A percentile compares a stretch with the other conserved stretches of the same genome.
Evolutionary conservation across 805 yeast species (phyloP).

Genomic region (Cyberlindnera euphorbiiphila): DNA sequence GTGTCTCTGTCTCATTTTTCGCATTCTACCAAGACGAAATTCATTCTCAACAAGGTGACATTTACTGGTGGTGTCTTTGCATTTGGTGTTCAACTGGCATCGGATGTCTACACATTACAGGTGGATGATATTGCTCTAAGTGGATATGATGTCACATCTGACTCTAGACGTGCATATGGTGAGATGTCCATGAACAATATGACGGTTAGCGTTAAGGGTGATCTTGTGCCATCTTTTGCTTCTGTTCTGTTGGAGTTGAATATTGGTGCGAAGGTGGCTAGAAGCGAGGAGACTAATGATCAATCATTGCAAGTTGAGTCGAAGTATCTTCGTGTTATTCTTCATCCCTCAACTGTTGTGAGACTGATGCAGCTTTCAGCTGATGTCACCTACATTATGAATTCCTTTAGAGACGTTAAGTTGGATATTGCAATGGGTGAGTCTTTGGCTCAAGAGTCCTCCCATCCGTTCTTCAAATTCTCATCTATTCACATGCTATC

Average conservation of each 20-base stretch:
- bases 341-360: slow-evolving; percentile 49
- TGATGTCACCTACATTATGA: slow-evolving; percentile 8
- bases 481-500: slow-evolving; percentile 55
- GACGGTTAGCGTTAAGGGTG: slow-evolving; percentile 29
- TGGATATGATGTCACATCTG: slow-evolving; percentile 13
- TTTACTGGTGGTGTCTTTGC: slow-evolving; percentile 10
- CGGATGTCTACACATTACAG: slow-evolving; percentile 8
- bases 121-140: slow-evolving; percentile 10
- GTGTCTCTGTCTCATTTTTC: too few species aligned
- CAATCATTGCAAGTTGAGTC: slow-evolving; percentile 57
- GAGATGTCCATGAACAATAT: slow-evolving; percentile 27
- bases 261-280: slow-evolving; percentile 40
- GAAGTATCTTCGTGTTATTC: slow-evolving; percentile 51
- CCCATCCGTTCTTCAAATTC: slow-evolving; percentile 20
- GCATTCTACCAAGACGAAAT: too few species aligned
- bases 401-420: slow-evolving; percentile 1
- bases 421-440: background rate
- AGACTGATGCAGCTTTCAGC: slow-evolving; percentile 22
- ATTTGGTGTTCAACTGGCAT: slow-evolving; percentile 2
- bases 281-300: slow-evolving; percentile 30
- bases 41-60: slow-evolving; percentile 6
- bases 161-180: slow-evolving; percentile 17
- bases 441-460: background rate
- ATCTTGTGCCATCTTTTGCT: slow-evolving; percentile 33
- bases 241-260: slow-evolving; percentile 44